Percentiles rank a stretch among this genome's conserved stretches.
phyloP scores from a whole-genome alignment of 441 rosid species.

The Populus hybrid region DNA sequence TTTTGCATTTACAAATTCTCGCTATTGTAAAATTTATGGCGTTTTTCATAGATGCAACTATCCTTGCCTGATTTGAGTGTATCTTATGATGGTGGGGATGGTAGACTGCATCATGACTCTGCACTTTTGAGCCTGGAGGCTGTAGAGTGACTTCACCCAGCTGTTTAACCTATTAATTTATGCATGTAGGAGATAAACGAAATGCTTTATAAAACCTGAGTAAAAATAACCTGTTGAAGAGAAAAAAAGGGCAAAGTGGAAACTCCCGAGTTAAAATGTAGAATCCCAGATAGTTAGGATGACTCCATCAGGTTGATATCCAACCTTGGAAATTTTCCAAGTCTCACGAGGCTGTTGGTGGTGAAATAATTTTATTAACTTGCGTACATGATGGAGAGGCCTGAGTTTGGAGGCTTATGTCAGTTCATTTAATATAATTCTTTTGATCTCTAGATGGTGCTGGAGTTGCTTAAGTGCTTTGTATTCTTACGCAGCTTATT shows the following conservation, averaged over 20 bases:
- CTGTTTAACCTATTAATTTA: neutral
- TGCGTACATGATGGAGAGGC: neutral
- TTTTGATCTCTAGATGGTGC: slow-evolving; percentile 9
- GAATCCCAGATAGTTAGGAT: neutral
- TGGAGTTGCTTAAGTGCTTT: slow-evolving; percentile 15
- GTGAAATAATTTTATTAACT: too few relatives aligned
- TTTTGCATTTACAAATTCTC: neutral
- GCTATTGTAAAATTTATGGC: neutral
- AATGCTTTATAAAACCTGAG: neutral
- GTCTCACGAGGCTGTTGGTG: neutral
- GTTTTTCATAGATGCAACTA: neutral
- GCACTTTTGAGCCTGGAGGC: neutral
- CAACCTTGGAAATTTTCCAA: neutral
- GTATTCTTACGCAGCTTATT: slow-evolving; percentile 66
- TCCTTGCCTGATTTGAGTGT: neutral
- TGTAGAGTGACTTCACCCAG: slow-evolving; percentile 1
- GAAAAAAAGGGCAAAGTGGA: neutral
- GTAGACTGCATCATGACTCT: neutral
- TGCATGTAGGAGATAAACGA: neutral
- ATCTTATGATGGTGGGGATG: neutral
- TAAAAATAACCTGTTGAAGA: too few relatives aligned
- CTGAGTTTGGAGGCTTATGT: neutral
- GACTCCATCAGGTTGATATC: neutral
- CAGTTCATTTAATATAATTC: neutral
- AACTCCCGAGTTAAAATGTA: neutral